phyloP scores from a whole-genome alignment of 441 rosid species.

The Brassica balearica region DNA sequence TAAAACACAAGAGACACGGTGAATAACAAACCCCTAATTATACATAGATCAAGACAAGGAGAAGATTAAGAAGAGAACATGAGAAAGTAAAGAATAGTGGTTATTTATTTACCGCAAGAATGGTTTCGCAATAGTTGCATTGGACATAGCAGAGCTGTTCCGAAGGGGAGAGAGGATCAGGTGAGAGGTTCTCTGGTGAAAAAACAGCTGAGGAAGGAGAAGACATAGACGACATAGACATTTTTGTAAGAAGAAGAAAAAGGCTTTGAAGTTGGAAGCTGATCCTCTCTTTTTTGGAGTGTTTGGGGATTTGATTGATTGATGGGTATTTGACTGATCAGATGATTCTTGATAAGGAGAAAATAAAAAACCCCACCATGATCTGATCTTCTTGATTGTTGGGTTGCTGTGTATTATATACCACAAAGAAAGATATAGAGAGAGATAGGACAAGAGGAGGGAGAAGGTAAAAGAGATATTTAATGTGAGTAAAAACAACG shows the following conservation, averaged over 20 bases:
- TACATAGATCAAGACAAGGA: background rate
- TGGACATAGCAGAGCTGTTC: slow-evolving; percentile 97
- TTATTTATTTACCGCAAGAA: slow-evolving; percentile 69
- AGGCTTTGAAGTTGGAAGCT: slow-evolving; percentile 39
- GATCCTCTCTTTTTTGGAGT: slow-evolving; percentile 40
- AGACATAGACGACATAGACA: slow-evolving; percentile 56
- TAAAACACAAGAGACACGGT: background rate
- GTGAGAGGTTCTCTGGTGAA: slow-evolving; percentile 90
- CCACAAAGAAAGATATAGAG: slow-evolving; percentile 44
- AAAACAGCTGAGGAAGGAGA: slow-evolving; percentile 76
- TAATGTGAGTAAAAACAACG: slow-evolving; percentile 27
- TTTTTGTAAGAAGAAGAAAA: slow-evolving; percentile 34
- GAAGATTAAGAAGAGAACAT: slow-evolving; percentile 12
- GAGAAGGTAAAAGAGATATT: slow-evolving; percentile 29
- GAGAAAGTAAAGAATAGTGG: slow-evolving; percentile 2
- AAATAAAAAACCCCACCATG: slow-evolving; percentile 51
- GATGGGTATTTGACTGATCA: slow-evolving; percentile 71
- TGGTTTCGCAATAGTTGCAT: slow-evolving; percentile 88
- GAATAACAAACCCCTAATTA: background rate
- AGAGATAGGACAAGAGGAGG: slow-evolving; percentile 26
- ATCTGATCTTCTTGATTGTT: slow-evolving; percentile 67
- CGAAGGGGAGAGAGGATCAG: slow-evolving; percentile 92
- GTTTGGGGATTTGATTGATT: slow-evolving; percentile 68
- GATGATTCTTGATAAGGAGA: slow-evolving; percentile 55
- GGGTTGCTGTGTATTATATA: slow-evolving; percentile 54